Evolutionary conservation across 345 rosid genomes (phyloP), one percentile per base, ranked within the genome.

Genomic region (Pseudoturritis turrita): DNA sequence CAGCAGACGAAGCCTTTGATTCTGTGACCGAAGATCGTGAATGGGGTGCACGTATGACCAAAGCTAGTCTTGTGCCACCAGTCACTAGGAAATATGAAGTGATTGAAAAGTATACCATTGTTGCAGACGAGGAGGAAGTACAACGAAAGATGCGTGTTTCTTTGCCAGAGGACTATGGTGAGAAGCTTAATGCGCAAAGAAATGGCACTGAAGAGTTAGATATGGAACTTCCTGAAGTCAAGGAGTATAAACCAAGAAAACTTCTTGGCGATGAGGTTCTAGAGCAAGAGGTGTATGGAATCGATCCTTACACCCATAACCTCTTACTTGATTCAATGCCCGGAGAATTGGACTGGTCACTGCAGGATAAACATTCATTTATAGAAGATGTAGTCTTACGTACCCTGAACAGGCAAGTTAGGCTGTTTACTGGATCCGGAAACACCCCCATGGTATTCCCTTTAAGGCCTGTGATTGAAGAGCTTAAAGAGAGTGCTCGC

Each of bases 1-100:
- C 79, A 62, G 83, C 77, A 12, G 94, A 87, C 39, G 96, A 87
- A 59, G 72, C 83, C 63, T 77, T 82, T 41, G 91, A 87, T 78
- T 76, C 85, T 64, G 74, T 83, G 68, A 68, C 71, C 11, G 99
- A 90, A 73, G 99, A 96, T 59, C 98, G 99, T 59, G 99, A 96
- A 80, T 96, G 99, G 99, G 99, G 99, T 80, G 98, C 98, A 37
- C 99, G 99, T 65, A 96, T 96, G 99, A 96, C 99, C 54, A 90
- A 92, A 79, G 96, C 84, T 39, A 83, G 99, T 79, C 83, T 96
- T 71, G 99, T 96, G 79, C 99, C 99, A 79, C 99, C 99, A 49
- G 96, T 96, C 58, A 96, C 99, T 10, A 86, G 99, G 83, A 91
- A 92, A 79, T 96, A 96, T 77, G 98, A 96, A 79, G 94, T 88